Evolutionary conservation across 129 eudicot species (phyloP).

Genomic region (Oenanthe sinensis): DNA sequence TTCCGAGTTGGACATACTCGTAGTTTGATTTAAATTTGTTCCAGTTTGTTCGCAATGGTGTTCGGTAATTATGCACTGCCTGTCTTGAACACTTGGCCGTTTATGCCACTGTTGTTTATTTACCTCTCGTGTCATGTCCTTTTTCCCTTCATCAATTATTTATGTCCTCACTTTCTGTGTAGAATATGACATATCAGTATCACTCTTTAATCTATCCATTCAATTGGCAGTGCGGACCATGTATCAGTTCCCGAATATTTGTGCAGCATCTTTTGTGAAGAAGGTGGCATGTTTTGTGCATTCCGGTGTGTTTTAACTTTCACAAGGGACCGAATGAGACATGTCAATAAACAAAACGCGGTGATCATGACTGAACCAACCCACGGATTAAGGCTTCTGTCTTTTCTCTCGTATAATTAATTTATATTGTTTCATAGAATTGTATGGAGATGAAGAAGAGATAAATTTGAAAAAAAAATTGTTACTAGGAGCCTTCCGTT

Average conservation of each 20-base stretch:
- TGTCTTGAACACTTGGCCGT: not conserved
- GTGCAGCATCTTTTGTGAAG: constrained; percentile 7
- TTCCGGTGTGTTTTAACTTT: not conserved
- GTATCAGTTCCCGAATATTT: not conserved
- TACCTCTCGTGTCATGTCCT: not conserved
- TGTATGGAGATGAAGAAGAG: not conserved
- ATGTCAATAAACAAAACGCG: not conserved
- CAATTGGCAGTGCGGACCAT: not conserved
- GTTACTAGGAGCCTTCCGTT: not conserved
- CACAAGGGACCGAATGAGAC: constrained; percentile 4
- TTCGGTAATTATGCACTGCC: not conserved
- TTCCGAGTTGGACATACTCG: not conserved
- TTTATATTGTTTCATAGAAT: not conserved
- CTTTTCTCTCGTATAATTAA: not conserved
- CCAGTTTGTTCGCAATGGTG: not conserved
- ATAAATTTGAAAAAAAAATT: not conserved
- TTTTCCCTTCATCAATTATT: not conserved
- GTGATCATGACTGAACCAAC: not conserved
- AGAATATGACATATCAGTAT: not conserved
- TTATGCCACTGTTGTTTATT: not conserved
- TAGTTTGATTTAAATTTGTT: not conserved
- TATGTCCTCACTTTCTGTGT: not conserved
- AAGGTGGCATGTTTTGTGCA: not conserved
- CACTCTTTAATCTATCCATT: not conserved
- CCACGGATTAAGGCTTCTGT: not conserved